Evolutionary conservation across 208 protist genomes (phyloP).

Genomic region (Leishmania aethiopica): DNA sequence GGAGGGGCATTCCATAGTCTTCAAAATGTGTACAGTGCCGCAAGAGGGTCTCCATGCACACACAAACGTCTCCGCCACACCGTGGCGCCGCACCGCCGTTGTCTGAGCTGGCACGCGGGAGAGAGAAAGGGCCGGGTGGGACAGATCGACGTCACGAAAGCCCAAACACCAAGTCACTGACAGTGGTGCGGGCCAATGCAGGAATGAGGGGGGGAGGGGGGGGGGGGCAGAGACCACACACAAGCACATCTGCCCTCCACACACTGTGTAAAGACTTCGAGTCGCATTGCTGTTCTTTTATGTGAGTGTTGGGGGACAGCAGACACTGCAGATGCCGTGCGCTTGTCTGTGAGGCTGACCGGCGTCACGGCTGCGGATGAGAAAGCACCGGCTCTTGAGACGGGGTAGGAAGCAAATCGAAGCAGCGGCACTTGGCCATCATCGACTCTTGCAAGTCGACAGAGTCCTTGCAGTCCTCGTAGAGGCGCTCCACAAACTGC

Average conservation of each 20-base stretch:
- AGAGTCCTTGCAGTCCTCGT: slow-evolving; percentile 17
- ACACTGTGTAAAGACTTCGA: not conserved
- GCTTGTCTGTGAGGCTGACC: not conserved
- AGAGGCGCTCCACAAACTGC: slow-evolving; percentile 34
- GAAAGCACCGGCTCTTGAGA: not conserved
- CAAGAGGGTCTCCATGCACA: not conserved
- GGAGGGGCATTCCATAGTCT: not conserved
- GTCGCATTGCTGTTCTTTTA: not conserved
- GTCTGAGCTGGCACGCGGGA: not conserved
- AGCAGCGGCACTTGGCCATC: slow-evolving; percentile 18
- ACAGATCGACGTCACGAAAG: not conserved
- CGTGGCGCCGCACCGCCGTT: not conserved
- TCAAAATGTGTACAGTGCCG: not conserved
- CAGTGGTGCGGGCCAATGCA: not conserved
- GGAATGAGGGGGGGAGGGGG: not conserved
- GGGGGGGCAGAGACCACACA: not conserved
- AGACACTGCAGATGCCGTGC: not conserved
- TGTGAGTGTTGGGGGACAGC: not conserved
- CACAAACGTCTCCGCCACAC: not conserved
- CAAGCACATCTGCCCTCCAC: not conserved
- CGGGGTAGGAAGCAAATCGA: slow-evolving; percentile 4
- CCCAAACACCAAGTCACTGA: not conserved
- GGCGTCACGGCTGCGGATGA: not conserved
- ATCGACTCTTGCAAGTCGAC: slow-evolving; percentile 14
- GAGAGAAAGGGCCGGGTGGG: not conserved